Evolutionary conservation across 345 rosid genomes (phyloP).

Genomic region (Lepidium didymum): DNA sequence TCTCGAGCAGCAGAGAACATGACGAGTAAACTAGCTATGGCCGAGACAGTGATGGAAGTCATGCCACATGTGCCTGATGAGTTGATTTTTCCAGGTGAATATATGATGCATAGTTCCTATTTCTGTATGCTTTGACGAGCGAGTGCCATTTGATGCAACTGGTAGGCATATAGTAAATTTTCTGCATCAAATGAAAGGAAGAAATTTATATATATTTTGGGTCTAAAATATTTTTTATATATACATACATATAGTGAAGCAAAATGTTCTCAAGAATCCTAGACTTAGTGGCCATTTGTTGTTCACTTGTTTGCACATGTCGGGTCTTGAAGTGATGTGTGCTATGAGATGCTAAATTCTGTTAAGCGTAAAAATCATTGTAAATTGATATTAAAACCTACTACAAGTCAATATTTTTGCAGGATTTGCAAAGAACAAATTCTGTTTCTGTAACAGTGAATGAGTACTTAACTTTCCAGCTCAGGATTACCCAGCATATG

Average conservation of each 20-base stretch:
- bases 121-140: neutral
- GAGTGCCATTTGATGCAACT: neutral
- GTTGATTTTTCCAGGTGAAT: slow-evolving; percentile 57
- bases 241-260: too few species aligned
- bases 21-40: slow-evolving; percentile 59
- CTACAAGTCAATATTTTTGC: slow-evolving; percentile 21
- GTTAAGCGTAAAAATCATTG: neutral
- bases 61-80: slow-evolving; percentile 73
- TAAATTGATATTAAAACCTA: neutral
- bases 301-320: neutral
- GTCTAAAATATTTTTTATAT: too few species aligned
- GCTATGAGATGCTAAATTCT: neutral
- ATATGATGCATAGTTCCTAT: neutral
- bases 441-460: slow-evolving; percentile 68
- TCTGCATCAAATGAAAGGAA: neutral
- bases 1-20: slow-evolving; percentile 32
- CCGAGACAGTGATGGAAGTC: slow-evolving; percentile 71
- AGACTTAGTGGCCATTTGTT: neutral
- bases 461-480: slow-evolving; percentile 1
- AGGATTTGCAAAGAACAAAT: slow-evolving; percentile 81
- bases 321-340: neutral
- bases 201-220: too few species aligned
- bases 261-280: neutral
- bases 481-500: neutral
- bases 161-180: neutral